These are phyloP conservation scores for Fusarium virguliforme DNA, from an alignment of 2,329 filamentous ascomycete genomes.

Conservation along the genomic window DNA sequence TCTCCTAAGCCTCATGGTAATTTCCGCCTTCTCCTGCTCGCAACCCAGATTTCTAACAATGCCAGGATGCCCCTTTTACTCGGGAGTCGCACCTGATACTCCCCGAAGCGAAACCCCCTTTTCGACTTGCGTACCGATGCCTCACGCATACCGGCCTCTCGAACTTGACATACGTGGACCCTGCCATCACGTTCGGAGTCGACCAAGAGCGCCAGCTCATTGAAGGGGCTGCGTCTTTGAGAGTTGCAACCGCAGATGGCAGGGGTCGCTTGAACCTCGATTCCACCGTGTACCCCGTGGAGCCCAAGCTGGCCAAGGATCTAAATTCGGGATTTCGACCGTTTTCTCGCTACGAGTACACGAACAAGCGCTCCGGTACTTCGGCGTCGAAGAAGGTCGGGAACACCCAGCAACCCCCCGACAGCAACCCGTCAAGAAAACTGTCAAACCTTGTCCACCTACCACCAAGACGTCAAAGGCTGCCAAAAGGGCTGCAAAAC, in stretches of 20 bases:
- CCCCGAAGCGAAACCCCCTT: constrained; percentile 23
- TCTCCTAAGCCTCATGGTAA: constrained; percentile 40
- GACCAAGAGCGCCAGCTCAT: constrained; percentile 41
- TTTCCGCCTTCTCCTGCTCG: neutral
- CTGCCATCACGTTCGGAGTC: neutral
- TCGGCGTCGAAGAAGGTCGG: neutral
- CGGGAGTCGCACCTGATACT: constrained; percentile 48
- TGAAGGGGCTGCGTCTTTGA: constrained; percentile 39
- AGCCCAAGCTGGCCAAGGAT: neutral
- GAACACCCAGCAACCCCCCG: neutral
- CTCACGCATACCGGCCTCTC: constrained; percentile 51
- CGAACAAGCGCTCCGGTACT: constrained; percentile 30
- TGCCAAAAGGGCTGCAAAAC: neutral
- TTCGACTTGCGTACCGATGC: constrained; percentile 46
- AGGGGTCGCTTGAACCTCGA: constrained; percentile 23
- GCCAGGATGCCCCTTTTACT: constrained; percentile 29
- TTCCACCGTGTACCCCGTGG: constrained; percentile 25
- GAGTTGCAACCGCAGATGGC: constrained; percentile 33
- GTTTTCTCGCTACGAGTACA: constrained; percentile 41
- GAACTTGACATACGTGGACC: constrained; percentile 48
- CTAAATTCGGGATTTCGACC: constrained; percentile 26
- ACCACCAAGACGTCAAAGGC: neutral
- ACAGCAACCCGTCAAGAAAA: neutral
- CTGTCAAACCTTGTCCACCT: neutral
- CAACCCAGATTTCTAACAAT: constrained; percentile 26